These are phyloP conservation scores for Heliosperma pusillum DNA, from an alignment of 148 eudicot genomes.

Conservation along the genomic window DNA sequence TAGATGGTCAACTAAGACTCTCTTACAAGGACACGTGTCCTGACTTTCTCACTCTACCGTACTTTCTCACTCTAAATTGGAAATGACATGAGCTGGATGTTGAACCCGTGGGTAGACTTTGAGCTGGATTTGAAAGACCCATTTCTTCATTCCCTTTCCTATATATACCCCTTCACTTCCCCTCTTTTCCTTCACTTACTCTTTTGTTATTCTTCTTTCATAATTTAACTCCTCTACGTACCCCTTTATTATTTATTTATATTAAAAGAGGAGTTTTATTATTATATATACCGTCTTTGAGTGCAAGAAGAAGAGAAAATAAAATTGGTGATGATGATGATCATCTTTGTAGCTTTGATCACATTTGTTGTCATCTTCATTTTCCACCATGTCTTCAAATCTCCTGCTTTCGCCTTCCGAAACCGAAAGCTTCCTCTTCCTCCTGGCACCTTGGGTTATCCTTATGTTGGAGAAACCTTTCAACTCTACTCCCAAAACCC, in stretches of 20 bases:
- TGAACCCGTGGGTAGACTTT: conserved; percentile 59
- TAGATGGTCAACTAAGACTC: conserved; percentile 20
- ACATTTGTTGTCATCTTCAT: conserved; percentile 20
- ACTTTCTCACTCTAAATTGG: neutral
- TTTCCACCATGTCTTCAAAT: conserved; percentile 16
- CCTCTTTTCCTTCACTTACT: conserved; percentile 22
- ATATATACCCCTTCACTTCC: conserved; percentile 26
- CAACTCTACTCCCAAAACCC: conserved; percentile 91
- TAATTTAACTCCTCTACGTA: neutral
- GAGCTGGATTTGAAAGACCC: conserved; percentile 47
- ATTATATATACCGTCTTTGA: too few species aligned
- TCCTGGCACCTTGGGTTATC: conserved; percentile 90
- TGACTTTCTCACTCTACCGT: conserved; percentile 18
- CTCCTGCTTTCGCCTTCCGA: conserved; percentile 16
- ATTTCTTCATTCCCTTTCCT: neutral
- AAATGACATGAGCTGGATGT: conserved; percentile 49
- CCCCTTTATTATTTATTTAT: too few species aligned
- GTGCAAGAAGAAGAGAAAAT: neutral
- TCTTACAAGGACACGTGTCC: conserved; percentile 22
- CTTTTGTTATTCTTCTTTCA: conserved; percentile 16
- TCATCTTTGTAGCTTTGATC: conserved; percentile 24
- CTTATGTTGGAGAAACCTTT: conserved; percentile 84
- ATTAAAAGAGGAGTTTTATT: neutral
- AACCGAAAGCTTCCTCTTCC: conserved; percentile 56
- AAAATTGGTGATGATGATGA: conserved; percentile 34